phyloP scores from a whole-genome alignment of 768 basidiomycete species.

The Suillus brevipes region DNA sequence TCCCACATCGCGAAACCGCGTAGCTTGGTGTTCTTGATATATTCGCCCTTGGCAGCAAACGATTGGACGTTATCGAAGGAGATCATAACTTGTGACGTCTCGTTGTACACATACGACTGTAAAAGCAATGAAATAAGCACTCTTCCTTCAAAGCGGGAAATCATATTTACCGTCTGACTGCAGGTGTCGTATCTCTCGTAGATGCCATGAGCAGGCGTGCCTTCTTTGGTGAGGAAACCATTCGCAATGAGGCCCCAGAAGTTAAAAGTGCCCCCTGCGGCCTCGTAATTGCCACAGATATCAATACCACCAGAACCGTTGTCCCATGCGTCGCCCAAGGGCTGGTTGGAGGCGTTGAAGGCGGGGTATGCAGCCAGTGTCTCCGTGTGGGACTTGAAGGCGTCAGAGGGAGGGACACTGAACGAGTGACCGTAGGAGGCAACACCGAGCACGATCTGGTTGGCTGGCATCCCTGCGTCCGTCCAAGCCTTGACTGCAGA shows the following conservation, averaged over 20 bases:
- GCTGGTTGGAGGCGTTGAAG: conserved; percentile 46
- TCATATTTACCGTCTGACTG: conserved; percentile 63
- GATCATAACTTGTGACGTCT: conserved; percentile 54
- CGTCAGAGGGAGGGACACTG: conserved; percentile 38
- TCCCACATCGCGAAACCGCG: conserved; percentile 75
- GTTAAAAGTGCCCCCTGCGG: conserved; percentile 53
- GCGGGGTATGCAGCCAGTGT: conserved; percentile 47
- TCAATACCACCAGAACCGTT: conserved; percentile 42
- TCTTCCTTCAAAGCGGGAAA: neutral
- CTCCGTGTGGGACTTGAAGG: conserved; percentile 37
- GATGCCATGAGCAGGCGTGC: conserved; percentile 44
- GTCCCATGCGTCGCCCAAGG: conserved; percentile 61
- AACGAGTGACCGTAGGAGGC: conserved; percentile 83
- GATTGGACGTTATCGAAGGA: conserved; percentile 65
- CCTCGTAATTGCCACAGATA: conserved; percentile 50
- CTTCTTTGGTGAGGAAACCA: conserved; percentile 47
- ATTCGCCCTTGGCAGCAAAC: conserved; percentile 60
- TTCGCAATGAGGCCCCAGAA: conserved; percentile 60
- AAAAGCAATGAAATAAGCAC: conserved; percentile 11
- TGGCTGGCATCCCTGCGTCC: conserved; percentile 68
- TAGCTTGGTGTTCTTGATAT: conserved; percentile 53
- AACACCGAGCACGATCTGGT: conserved; percentile 76
- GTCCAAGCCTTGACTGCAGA: conserved; percentile 75
- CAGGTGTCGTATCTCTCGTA: conserved; percentile 61
- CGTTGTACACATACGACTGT: conserved; percentile 69